phyloP scores from a whole-genome alignment of 1,284 basidiomycete genomes.

The Phellinidium pouzarii region DNA sequence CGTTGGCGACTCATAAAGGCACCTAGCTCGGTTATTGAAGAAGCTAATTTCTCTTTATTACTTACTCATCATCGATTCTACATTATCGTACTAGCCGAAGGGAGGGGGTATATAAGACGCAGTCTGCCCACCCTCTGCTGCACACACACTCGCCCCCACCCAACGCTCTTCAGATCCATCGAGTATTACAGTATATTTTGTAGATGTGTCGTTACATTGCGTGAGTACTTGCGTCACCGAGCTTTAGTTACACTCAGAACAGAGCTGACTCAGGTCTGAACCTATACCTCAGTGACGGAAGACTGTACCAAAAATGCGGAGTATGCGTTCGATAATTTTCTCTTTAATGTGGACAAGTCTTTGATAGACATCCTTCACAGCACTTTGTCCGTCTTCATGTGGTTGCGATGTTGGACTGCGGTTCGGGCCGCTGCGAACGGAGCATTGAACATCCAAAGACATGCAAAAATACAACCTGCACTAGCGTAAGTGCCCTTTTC shows the following conservation, averaged over 20 bases:
- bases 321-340: neutral
- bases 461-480: slow-evolving; percentile 14
- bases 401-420: slow-evolving; percentile 16
- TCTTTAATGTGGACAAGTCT: neutral
- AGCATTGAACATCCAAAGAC: slow-evolving; percentile 16
- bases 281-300: slow-evolving; percentile 11
- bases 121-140: neutral
- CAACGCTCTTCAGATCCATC: neutral
- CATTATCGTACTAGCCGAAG: neutral
- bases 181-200: neutral
- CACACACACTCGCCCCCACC: neutral
- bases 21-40: slow-evolving; percentile 2
- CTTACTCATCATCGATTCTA: slow-evolving; percentile 1
- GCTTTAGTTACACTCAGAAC: neutral
- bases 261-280: neutral
- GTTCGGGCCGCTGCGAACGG: slow-evolving; percentile 12
- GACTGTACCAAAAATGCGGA: slow-evolving; percentile 16
- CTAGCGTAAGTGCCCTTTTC: slow-evolving; percentile 12
- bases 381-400: slow-evolving; percentile 19
- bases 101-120: no score
- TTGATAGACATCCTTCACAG: neutral
- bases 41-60: slow-evolving; percentile 7
- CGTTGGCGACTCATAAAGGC: no score
- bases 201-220: slow-evolving; percentile 18
- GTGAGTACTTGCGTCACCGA: slow-evolving; percentile 6